Percentiles rank a stretch among this genome's conserved stretches.
Evolutionary conservation across 495 filamentous ascomycete species (phyloP).

Genomic region (Penicillium canariense): DNA sequence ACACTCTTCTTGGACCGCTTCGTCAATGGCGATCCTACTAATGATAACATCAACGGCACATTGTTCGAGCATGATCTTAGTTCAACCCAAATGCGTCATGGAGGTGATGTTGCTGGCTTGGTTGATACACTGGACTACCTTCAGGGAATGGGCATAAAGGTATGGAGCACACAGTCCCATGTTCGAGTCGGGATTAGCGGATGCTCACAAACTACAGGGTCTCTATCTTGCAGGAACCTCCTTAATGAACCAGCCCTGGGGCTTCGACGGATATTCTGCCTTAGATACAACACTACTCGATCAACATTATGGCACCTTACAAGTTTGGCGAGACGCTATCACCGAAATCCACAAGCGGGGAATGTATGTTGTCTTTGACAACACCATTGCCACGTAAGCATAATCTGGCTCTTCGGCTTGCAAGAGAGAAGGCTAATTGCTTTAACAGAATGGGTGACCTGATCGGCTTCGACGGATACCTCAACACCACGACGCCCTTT

Average conservation of each 20-base stretch:
- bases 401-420: not conserved
- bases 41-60: constrained; percentile 69
- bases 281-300: constrained; percentile 69
- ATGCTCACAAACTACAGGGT: constrained; percentile 34
- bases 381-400: constrained; percentile 66
- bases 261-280: constrained; percentile 62
- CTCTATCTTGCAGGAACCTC: constrained; percentile 69
- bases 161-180: constrained; percentile 18
- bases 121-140: constrained; percentile 68
- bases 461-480: constrained; percentile 64
- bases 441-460: constrained; percentile 58
- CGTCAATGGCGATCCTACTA: constrained; percentile 68
- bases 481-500: constrained; percentile 64
- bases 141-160: constrained; percentile 72
- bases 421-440: not conserved
- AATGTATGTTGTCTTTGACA: constrained; percentile 72
- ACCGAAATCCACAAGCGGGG: constrained; percentile 60
- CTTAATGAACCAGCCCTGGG: constrained; percentile 71
- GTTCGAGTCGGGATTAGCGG: not conserved
- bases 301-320: constrained; percentile 62
- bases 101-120: constrained; percentile 65
- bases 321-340: constrained; percentile 61
- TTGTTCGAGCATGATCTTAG: constrained; percentile 64
- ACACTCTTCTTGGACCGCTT: constrained; percentile 68
- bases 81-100: constrained; percentile 68